A percentile compares a stretch with the other conserved stretches of the same genome.
Evolutionary conservation across 495 filamentous ascomycete genomes (phyloP).

Genomic region (Platismatia glauca): DNA sequence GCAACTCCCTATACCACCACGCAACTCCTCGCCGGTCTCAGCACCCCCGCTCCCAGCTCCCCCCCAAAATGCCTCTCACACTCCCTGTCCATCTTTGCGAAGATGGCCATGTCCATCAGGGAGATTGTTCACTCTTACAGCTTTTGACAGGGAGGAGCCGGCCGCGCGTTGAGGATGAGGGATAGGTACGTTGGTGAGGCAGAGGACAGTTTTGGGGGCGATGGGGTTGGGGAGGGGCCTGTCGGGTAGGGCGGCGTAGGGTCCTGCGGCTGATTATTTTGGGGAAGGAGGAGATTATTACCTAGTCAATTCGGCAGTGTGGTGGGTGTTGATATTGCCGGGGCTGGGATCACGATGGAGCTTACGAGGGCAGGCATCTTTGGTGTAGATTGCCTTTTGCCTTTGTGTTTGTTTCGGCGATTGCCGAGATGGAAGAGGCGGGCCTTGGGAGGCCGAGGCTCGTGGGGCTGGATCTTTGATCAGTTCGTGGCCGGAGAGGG

Average conservation of each 20-base stretch:
- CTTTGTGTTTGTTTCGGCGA: slow-evolving; percentile 26
- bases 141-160: slow-evolving; percentile 50
- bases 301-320: background rate
- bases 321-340: background rate
- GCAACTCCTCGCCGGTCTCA: slow-evolving; percentile 87
- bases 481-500: background rate
- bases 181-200: slow-evolving; percentile 70
- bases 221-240: slow-evolving; percentile 78
- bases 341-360: slow-evolving; percentile 8
- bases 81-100: slow-evolving; percentile 76
- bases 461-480: background rate
- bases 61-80: slow-evolving; percentile 74
- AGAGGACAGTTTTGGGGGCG: slow-evolving; percentile 62
- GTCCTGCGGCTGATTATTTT: slow-evolving; percentile 39
- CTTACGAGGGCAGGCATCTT: slow-evolving; percentile 43
- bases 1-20: slow-evolving; percentile 83
- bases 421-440: background rate
- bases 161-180: slow-evolving; percentile 67
- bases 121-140: slow-evolving; percentile 77
- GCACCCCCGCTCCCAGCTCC: slow-evolving; percentile 40
- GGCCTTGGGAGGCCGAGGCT: background rate
- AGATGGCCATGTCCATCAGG: slow-evolving; percentile 77
- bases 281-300: background rate
- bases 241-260: slow-evolving; percentile 52
- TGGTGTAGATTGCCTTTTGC: slow-evolving; percentile 31